Evolutionary conservation across 805 yeast species (phyloP), one percentile per base, ranked within the genome.

Genomic region (Starmerella geochares): DNA sequence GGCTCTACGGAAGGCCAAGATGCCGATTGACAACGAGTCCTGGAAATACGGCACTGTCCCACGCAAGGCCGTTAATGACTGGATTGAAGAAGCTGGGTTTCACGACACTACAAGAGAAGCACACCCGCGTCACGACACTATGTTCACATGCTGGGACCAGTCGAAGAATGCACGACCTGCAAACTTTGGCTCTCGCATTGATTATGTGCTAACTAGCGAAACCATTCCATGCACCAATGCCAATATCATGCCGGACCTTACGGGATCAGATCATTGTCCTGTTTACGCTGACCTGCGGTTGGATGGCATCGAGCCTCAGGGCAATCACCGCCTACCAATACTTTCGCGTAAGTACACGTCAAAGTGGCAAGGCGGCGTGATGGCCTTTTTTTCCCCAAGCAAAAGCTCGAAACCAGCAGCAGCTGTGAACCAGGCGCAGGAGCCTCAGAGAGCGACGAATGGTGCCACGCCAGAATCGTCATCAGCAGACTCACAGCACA

Each of bases 241-340:
- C 0, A 74, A 74, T 53, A 83, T 84, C n/a, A 74, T 83, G 74
- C 81, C 86, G 0, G 72, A 72, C 39, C 59, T 88, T 1, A 68
- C 75, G 62, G 98, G 98, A 0, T 86, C 96, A 0, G 98, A 90
- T 63, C 98, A 90, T 65, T 90, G 97, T 64, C 98, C 98, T 0
- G 77, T 86, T 0, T 86, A 64, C 60, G 73, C 86, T 1, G 96
- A 86, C 62, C 60, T 87, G 39, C 67, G 68, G 2, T 11, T 60
- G 8, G 32, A 20, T 1, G 42, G 33, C 2, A 27, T 33, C 1
- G 37, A 46, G 16, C 47, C 50, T 11, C 58, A 50, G 43, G 37
- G 29, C 24, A 25, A 20, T 4, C 35, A 35, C 25, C 40, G 27
- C 13, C 33, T 51, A 37, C 57, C 57, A 8, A 13, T 19, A 3